phyloP scores from a whole-genome alignment of 305 asterid genomes.

The Striga hermonthica region DNA sequence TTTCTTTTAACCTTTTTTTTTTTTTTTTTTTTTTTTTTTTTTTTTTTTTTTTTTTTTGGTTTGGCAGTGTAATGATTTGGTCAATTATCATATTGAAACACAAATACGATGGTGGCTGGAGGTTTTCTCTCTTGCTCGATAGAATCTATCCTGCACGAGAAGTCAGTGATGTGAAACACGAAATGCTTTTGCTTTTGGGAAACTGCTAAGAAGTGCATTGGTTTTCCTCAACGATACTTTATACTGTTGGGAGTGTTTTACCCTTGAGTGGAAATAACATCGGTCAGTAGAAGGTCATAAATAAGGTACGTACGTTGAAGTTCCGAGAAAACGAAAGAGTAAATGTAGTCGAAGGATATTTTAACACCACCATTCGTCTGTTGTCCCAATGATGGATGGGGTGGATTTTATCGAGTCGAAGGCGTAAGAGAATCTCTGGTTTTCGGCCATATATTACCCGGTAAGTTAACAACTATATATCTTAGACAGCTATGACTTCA shows the following conservation, averaged over 20 bases:
- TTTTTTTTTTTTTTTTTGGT: conserved; percentile 23
- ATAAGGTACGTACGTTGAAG: conserved; percentile 30
- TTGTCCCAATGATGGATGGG: conserved; percentile 27
- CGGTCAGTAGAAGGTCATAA: conserved; percentile 33
- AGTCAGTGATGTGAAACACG: conserved; percentile 25
- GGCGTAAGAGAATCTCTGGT: conserved; percentile 24
- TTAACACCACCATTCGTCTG: conserved; percentile 37
- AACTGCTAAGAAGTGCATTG: background rate
- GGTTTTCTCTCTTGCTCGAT: conserved; percentile 21
- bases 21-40: conserved; percentile 2
- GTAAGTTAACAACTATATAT: conserved; percentile 26
- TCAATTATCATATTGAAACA: conserved; percentile 36
- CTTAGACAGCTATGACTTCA: conserved; percentile 26
- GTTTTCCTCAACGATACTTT: conserved; percentile 7
- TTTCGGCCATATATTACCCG: conserved; percentile 32
- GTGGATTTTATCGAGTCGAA: conserved; percentile 23
- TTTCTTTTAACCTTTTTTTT: background rate
- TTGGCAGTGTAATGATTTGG: conserved; percentile 43
- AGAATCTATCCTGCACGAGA: conserved; percentile 11
- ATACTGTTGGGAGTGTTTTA: conserved; percentile 29
- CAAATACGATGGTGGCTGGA: conserved; percentile 34
- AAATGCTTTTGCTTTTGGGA: conserved; percentile 28
- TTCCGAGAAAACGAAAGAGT: conserved; percentile 10
- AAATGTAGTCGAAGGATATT: conserved; percentile 30
- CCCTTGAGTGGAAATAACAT: conserved; percentile 29